Evolutionary conservation across 2,329 filamentous ascomycete species (phyloP).

Genomic region (Rachicladosporium sp.): DNA sequence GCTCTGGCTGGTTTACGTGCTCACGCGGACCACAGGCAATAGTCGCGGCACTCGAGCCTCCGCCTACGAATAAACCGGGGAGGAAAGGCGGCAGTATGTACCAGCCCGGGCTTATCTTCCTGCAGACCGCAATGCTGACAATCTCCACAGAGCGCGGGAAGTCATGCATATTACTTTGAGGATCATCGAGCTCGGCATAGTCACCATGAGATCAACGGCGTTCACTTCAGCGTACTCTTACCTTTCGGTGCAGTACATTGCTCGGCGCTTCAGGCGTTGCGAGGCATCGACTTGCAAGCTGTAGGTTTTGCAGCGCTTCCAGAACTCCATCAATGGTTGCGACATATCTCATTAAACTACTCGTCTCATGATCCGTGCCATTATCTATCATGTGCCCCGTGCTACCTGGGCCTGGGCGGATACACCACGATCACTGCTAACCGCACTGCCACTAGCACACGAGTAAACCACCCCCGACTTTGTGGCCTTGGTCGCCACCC

Average conservation of each 20-base stretch:
- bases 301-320: neutral
- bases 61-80: conserved; percentile 58
- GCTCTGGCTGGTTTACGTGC: conserved; percentile 3
- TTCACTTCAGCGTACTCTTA: conserved; percentile 4
- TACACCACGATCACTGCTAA: neutral
- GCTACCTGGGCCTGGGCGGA: too few relatives aligned
- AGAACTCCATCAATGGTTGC: neutral
- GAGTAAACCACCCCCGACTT: too few relatives aligned
- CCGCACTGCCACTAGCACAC: neutral
- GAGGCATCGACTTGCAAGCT: neutral
- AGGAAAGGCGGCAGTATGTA: conserved; percentile 11
- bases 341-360: neutral
- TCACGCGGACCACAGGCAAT: conserved; percentile 55
- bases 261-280: neutral
- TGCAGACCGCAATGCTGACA: conserved; percentile 3
- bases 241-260: conserved; percentile 5
- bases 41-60: conserved; percentile 85
- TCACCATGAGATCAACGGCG: neutral
- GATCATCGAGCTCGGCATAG: neutral
- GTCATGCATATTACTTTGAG: conserved; percentile 21
- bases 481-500: too few relatives aligned
- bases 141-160: conserved; percentile 18
- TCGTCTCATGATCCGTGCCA: too few relatives aligned
- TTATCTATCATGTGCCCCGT: too few relatives aligned
- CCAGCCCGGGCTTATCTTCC: neutral